Evolutionary conservation across 2,329 filamentous ascomycete species (phyloP), one percentile per base, ranked within the genome.

Genomic region (Cercospora canescens): DNA sequence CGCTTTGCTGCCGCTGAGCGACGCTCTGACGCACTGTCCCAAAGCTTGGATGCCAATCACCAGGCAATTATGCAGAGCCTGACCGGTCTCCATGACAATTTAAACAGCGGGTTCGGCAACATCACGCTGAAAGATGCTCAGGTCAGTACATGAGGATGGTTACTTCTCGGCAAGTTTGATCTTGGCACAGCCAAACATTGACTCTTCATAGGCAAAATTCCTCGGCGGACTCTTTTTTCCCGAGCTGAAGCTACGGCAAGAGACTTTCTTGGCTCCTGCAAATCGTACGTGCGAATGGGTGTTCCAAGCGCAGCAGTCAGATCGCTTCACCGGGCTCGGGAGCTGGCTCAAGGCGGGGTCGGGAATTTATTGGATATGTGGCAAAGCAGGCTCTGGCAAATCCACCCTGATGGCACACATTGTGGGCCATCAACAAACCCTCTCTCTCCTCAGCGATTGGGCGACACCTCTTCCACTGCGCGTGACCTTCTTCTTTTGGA

Each of bases 401-500:
- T 67, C 66, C 4, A 67, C 66, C 5, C 34, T 67, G 14, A 67
- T 65, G 66, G 65, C 65, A 30, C 55, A 56, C 21, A 18, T 66
- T 6, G 21, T 28, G n/a, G 54, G 30, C 9, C 21, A 59, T 30
- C 11, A 6, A 12, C 24, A 55, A 18, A 62, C 60, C 30, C 45
- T 12, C 30, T n/a, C 3, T 5, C 16, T 37, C 1, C 48, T 62
- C 9, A n/a, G 18, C 24, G 8, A 54, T 11, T 62, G 60, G 60
- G 30, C 41, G 9, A 11, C 18, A 9, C 26, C n/a, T 2, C 9
- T n/a, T 37, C 9, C 41, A 14, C 6, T 54, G 28, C 32, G 39
- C 14, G 26, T 57, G 21, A 45, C 21, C n/a, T 58, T 57, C 60
- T 71, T 58, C 48, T 70, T 72, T 54, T 72, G 70, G 70, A 55